A percentile compares a stretch with the other conserved stretches of the same genome.
These are phyloP conservation scores for Neurospora discreta DNA, from an alignment of 495 filamentous ascomycete species.

Conservation along the genomic window DNA sequence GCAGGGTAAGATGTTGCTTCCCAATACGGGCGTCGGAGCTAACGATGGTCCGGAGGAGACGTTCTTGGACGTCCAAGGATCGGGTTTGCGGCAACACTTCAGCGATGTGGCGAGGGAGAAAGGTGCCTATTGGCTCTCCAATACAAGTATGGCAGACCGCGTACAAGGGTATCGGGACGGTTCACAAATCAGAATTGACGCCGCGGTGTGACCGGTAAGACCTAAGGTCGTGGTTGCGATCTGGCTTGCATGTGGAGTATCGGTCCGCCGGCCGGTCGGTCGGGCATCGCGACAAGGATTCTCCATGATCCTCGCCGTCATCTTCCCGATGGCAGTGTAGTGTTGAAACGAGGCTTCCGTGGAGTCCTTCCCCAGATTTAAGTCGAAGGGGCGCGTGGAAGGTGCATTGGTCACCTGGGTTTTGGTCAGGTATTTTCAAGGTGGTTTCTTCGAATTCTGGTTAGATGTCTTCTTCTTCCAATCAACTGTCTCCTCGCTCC, in stretches of 20 bases:
- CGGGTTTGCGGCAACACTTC: conserved; percentile 20
- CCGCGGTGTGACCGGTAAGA: neutral
- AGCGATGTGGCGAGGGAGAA: conserved; percentile 9
- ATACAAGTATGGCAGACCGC: conserved; percentile 6
- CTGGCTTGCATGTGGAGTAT: conserved; percentile 28
- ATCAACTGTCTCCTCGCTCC: too few species aligned
- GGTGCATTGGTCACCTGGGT: too few species aligned
- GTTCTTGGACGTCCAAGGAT: conserved; percentile 3
- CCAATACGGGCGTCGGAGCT: neutral
- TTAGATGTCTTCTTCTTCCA: too few species aligned
- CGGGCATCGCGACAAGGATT: conserved; percentile 12
- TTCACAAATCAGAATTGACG: conserved; percentile 13
- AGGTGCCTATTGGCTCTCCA: conserved; percentile 11
- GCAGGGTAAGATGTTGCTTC: neutral
- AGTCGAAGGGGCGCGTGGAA: neutral
- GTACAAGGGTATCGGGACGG: neutral
- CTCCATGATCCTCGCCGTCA: neutral
- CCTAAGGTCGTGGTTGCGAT: conserved; percentile 19
- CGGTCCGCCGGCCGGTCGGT: conserved; percentile 27
- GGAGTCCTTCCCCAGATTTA: neutral
- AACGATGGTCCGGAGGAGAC: neutral
- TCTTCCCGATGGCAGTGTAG: neutral
- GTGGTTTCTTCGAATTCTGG: too few species aligned
- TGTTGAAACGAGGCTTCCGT: neutral
- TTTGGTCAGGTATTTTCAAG: too few species aligned